Conservation (phyloP, 2,329 filamentous ascomycete species). For the Microdochium paspali region DNA sequence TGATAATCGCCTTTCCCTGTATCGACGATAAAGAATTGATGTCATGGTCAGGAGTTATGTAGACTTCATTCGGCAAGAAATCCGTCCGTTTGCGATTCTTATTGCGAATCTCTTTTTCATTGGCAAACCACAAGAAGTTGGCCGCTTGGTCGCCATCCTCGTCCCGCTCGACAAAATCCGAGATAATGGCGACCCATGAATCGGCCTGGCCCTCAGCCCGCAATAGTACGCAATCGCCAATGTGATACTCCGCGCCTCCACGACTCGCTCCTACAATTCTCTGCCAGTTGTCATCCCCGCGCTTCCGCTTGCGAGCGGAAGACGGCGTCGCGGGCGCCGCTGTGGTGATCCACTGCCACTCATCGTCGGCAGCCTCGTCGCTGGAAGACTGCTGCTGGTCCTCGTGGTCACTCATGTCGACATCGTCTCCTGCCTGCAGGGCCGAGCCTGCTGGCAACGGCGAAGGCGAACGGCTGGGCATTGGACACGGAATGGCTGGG, state of each 20-base stretch:
- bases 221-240: conserved; percentile 79
- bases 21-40: conserved; percentile 80
- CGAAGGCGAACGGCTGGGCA: background rate
- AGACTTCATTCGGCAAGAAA: conserved; percentile 78
- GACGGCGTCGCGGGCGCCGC: background rate
- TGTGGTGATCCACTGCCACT: background rate
- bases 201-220: conserved; percentile 82
- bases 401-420: conserved; percentile 1
- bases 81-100: conserved; percentile 75
- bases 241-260: conserved; percentile 67
- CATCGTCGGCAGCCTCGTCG: background rate
- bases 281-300: conserved; percentile 16
- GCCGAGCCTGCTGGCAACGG: too few species aligned
- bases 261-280: conserved; percentile 74
- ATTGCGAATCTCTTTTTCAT: conserved; percentile 79
- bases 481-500: too few species aligned
- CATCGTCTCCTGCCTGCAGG: too few species aligned
- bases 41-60: conserved; percentile 82
- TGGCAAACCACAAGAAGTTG: conserved; percentile 93
- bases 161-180: conserved; percentile 67
- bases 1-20: conserved; percentile 75
- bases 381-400: background rate
- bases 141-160: conserved; percentile 70
- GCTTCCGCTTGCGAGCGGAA: conserved; percentile 24
- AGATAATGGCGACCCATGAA: conserved; percentile 86